Percentiles rank a stretch among this genome's conserved stretches.
Evolutionary conservation across 768 basidiomycete genomes (phyloP).

Genomic region (Amanita polypyramis): DNA sequence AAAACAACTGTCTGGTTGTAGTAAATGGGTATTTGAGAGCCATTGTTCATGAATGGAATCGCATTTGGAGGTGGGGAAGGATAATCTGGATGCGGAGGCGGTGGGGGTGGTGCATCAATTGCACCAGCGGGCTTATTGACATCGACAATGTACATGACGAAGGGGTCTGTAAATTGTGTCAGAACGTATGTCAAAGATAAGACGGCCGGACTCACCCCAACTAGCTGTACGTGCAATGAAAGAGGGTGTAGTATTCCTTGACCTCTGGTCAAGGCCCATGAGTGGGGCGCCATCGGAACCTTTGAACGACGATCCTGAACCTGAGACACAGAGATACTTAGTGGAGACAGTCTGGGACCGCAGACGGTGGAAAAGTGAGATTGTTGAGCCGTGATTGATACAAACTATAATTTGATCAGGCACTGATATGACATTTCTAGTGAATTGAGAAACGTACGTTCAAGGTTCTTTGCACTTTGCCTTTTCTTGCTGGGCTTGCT

Average conservation of each 20-base stretch:
- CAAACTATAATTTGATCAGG: constrained; percentile 46
- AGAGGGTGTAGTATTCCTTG: constrained; percentile 65
- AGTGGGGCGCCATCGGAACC: constrained; percentile 86
- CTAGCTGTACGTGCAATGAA: constrained; percentile 85
- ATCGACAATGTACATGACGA: constrained; percentile 97
- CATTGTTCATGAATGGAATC: constrained; percentile 75
- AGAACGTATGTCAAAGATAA: constrained; percentile 6
- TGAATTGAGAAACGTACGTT: constrained; percentile 48
- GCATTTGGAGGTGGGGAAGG: constrained; percentile 89
- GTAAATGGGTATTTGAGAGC: constrained; percentile 82
- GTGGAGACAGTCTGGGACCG: constrained; percentile 94
- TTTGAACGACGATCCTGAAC: constrained; percentile 84
- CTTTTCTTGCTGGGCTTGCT: constrained; percentile 98
- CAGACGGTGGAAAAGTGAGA: constrained; percentile 92
- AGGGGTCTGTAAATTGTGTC: constrained; percentile 49
- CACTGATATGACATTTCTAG: constrained; percentile 9
- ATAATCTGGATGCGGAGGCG: constrained; percentile 80
- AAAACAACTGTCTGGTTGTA: constrained; percentile 96
- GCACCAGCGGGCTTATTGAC: constrained; percentile 74
- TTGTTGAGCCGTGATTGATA: constrained; percentile 91
- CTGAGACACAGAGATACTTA: constrained; percentile 92
- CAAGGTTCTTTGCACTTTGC: constrained; percentile 86
- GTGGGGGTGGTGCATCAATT: constrained; percentile 68
- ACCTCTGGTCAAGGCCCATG: constrained; percentile 68
- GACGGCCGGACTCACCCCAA: constrained; percentile 53